Percentiles rank a stretch among this genome's conserved stretches.
Conservation (phyloP, 345 rosid species). For the Theobroma cacao region DNA sequence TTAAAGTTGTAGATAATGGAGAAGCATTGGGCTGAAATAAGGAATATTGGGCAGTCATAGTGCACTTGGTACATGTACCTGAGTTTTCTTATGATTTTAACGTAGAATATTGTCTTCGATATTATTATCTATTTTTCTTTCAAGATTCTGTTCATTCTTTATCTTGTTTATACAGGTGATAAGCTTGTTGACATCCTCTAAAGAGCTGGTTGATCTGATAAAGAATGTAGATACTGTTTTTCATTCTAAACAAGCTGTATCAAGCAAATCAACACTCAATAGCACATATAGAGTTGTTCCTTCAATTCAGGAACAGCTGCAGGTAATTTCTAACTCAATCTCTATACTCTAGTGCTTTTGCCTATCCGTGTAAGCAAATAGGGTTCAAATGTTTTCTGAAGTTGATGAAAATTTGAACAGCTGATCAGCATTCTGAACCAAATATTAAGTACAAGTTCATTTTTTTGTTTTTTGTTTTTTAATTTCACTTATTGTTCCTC, state of each 20-base stretch:
- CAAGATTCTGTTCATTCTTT: not conserved
- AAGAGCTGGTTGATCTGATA: conserved; percentile 62
- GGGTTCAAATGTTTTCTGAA: not conserved
- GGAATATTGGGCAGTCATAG: not conserved
- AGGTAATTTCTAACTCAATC: conserved; percentile 37
- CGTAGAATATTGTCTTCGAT: not conserved
- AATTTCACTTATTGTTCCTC: not conserved
- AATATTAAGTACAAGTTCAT: not conserved
- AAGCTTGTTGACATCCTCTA: conserved; percentile 63
- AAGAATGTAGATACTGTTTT: conserved; percentile 61
- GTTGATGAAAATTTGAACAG: not conserved
- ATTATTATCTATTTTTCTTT: not conserved
- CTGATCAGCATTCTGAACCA: not conserved
- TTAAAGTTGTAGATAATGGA: not conserved
- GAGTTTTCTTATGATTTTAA: not conserved
- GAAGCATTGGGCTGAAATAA: not conserved
- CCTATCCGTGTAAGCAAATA: not conserved
- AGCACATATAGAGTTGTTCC: conserved; percentile 57
- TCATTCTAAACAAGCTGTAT: conserved; percentile 59
- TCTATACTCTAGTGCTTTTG: not conserved
- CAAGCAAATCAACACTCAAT: conserved; percentile 45
- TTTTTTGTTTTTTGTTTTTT: not conserved
- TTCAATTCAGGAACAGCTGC: conserved; percentile 68
- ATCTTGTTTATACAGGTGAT: conserved; percentile 50
- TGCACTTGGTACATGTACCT: not conserved